phyloP scores from a whole-genome alignment of 2,329 filamentous ascomycete species.

The Claviceps pusilla region DNA sequence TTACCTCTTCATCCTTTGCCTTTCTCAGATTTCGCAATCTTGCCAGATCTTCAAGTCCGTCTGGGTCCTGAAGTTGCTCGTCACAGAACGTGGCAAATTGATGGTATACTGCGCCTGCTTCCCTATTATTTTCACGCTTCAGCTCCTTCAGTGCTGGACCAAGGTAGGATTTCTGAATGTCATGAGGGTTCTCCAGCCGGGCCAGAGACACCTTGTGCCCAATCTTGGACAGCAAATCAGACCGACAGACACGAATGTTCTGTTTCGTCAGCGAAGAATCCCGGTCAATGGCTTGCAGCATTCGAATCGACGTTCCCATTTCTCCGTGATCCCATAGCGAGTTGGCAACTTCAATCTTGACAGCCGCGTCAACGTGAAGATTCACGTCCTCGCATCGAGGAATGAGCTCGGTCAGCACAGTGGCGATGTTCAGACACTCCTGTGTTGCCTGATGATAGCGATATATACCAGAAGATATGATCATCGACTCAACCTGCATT shows the following conservation, averaged over 20 bases:
- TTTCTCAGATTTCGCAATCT: slow-evolving; percentile 66
- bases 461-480: slow-evolving; percentile 60
- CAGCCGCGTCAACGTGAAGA: slow-evolving; percentile 59
- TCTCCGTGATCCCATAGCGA: slow-evolving; percentile 93
- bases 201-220: slow-evolving; percentile 83
- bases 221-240: slow-evolving; percentile 73
- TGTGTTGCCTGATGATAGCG: slow-evolving; percentile 70
- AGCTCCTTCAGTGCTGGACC: slow-evolving; percentile 72
- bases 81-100: slow-evolving; percentile 94
- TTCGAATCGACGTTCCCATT: slow-evolving; percentile 71
- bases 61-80: slow-evolving; percentile 75
- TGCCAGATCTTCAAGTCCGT: slow-evolving; percentile 69
- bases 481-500: slow-evolving; percentile 61
- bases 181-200: slow-evolving; percentile 76
- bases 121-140: slow-evolving; percentile 47
- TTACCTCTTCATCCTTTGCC: slow-evolving; percentile 67
- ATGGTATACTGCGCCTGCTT: slow-evolving; percentile 80
- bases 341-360: slow-evolving; percentile 70
- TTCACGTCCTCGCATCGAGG: slow-evolving; percentile 52
- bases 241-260: slow-evolving; percentile 54
- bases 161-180: slow-evolving; percentile 76
- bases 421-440: slow-evolving; percentile 74
- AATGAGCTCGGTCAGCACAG: slow-evolving; percentile 68
- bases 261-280: slow-evolving; percentile 50
- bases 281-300: slow-evolving; percentile 59